These are phyloP conservation scores for Exophiala aquamarina DNA, from an alignment of 2,329 filamentous ascomycete species.

Conservation along the genomic window DNA sequence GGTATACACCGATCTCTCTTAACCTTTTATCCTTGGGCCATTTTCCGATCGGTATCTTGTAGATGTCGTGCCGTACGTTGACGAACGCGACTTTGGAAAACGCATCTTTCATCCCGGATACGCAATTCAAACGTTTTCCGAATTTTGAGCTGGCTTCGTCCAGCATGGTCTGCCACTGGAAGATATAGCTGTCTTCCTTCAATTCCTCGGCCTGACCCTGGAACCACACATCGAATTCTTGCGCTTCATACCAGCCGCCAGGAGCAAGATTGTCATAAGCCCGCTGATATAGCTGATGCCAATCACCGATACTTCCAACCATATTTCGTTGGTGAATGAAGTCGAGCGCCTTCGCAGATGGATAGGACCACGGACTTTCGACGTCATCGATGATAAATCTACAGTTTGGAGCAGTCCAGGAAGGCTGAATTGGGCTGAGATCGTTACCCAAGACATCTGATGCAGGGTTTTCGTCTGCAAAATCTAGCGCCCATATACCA, in stretches of 20 bases:
- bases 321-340: slow-evolving; percentile 61
- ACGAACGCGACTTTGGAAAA: neutral
- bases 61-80: neutral
- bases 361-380: slow-evolving; percentile 56
- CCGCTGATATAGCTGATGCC: slow-evolving; percentile 41
- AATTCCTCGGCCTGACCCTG: slow-evolving; percentile 28
- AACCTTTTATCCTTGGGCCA: slow-evolving; percentile 35
- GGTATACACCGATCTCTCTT: slow-evolving; percentile 40
- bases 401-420: slow-evolving; percentile 52
- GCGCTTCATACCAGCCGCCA: slow-evolving; percentile 44
- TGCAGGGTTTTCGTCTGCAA: slow-evolving; percentile 37
- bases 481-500: slow-evolving; percentile 39
- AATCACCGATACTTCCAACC: slow-evolving; percentile 57
- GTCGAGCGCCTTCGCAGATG: slow-evolving; percentile 52
- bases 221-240: slow-evolving; percentile 33
- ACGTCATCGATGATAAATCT: slow-evolving; percentile 59
- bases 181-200: slow-evolving; percentile 5
- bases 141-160: slow-evolving; percentile 8
- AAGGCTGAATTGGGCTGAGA: slow-evolving; percentile 28
- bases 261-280: slow-evolving; percentile 31
- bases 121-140: slow-evolving; percentile 6
- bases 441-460: slow-evolving; percentile 23
- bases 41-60: slow-evolving; percentile 27
- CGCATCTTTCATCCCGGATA: neutral
- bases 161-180: slow-evolving; percentile 9